Base-by-base conservation (phyloP, 495 filamentous ascomycete species). In the Podospora bellae-mahoneyi region DNA sequence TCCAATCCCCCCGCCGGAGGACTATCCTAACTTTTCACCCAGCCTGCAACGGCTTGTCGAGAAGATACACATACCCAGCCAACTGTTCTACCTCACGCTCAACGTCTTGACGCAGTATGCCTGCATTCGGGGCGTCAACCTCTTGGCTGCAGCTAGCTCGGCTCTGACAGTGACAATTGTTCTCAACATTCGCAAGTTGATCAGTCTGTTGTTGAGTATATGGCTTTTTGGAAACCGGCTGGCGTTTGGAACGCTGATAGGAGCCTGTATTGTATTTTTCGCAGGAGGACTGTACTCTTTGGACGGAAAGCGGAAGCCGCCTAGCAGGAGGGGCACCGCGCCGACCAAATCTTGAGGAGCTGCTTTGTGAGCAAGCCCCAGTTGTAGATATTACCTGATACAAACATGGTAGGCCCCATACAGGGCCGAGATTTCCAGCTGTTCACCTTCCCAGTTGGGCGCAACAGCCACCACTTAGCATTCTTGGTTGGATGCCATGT, bases 151-250 rank as follows among this genome's bases (percentile, higher is more conserved):
- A 0, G 88, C 89, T 59, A 90, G 91, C 3, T 93, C 94, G 18
- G 96, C 95, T 0, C 82, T 99, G 62, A 97, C 94, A 0, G 95
- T 99, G 18, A 97, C 94, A 1, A 95, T 99, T 56, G 91, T 97
- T 39, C 84, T 99, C 28, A 99, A 98, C 76, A 90, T 99, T 61
- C 85, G 95, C 72, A 99, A 99, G 78, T 82, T 99, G n/a, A 89
- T 96, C 20, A 96, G 92, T 68, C 84, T 98, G 65, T 76, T 97
- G 68, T 73, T 98, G 54, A 97, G 94, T 68, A 93, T 97, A 68
- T 93, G 91, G 83, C 76, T 98, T 3, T 99, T 99, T 78, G 95
- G 94, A 9, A 97, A 98, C 74, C 74, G 84, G 39, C 78, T 99
- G 69, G 85, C 88, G 0, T 78, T 82, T 3, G 89, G 91, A 53